A percentile compares a stretch with the other conserved stretches of the same genome.
Evolutionary conservation across 371 early-diverging fungal genomes (phyloP).

Genomic region (Mortierella sp.): DNA sequence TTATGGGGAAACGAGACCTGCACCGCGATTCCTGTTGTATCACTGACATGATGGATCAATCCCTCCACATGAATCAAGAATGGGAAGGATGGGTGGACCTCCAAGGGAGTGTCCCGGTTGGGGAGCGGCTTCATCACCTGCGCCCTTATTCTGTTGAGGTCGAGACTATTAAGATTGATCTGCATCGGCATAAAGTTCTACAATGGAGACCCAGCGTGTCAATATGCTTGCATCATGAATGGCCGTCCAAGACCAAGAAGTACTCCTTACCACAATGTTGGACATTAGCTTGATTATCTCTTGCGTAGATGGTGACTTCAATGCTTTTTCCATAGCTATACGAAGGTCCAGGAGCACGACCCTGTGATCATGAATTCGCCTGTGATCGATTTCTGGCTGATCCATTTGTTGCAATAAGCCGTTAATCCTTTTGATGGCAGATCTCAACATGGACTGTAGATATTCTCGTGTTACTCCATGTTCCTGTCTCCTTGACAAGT

Average conservation of each 20-base stretch:
- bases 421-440: constrained; percentile 39
- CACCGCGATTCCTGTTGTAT: constrained; percentile 39
- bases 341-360: constrained; percentile 33
- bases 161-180: constrained; percentile 18
- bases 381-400: constrained; percentile 39
- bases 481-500: constrained; percentile 6
- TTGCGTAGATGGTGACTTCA: constrained; percentile 26
- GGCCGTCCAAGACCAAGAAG: too few species aligned
- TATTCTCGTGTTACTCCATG: constrained; percentile 31
- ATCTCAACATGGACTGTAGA: constrained; percentile 38
- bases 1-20: constrained; percentile 42
- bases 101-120: constrained; percentile 39
- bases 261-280: constrained; percentile 28
- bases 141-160: constrained; percentile 33
- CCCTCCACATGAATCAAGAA: constrained; percentile 45
- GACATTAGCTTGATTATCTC: constrained; percentile 39
- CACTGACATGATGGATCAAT: constrained; percentile 23
- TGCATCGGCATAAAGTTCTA: constrained; percentile 45
- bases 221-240: not conserved
- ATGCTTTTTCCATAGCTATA: constrained; percentile 30
- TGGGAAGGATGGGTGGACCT: constrained; percentile 49
- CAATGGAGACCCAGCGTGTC: not conserved
- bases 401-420: constrained; percentile 46
- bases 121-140: constrained; percentile 25
- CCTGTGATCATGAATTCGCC: constrained; percentile 17